phyloP scores from a whole-genome alignment of 1,284 basidiomycete genomes.

The Wallemia ichthyophaga region DNA sequence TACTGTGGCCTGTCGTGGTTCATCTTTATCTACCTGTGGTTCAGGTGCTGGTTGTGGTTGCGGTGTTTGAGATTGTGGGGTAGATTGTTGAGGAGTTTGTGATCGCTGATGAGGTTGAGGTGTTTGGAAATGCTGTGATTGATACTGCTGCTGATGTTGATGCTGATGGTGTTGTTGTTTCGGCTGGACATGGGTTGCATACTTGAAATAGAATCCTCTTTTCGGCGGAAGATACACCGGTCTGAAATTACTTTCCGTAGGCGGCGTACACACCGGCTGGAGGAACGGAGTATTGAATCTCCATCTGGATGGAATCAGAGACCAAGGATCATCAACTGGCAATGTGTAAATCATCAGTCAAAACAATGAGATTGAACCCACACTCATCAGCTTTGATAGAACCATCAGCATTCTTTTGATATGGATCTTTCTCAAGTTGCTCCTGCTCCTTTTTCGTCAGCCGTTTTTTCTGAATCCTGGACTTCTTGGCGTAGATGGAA shows the following conservation, averaged over 20 bases:
- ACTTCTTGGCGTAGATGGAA: not conserved
- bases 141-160: not conserved
- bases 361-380: not conserved
- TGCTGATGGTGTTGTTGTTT: not conserved
- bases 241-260: not conserved
- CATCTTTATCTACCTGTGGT: not conserved
- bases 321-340: not conserved
- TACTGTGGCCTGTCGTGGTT: not conserved
- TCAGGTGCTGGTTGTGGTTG: not conserved
- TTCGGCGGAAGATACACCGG: not conserved
- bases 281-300: not conserved
- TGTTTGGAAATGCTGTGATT: too few species aligned
- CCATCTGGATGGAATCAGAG: not conserved
- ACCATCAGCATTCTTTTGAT: not conserved
- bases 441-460: not conserved
- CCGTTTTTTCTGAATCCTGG: not conserved
- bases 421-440: not conserved
- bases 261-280: not conserved
- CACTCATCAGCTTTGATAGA: not conserved
- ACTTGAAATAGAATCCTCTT: not conserved
- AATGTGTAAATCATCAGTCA: not conserved
- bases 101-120: too few species aligned
- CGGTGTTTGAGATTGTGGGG: too few species aligned
- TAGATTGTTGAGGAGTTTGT: too few species aligned
- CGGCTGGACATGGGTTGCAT: not conserved